Evolutionary conservation across 352 stramenopile genomes (phyloP), one percentile per base, ranked within the genome.

Genomic region (Pseudoperonospora humuli): DNA sequence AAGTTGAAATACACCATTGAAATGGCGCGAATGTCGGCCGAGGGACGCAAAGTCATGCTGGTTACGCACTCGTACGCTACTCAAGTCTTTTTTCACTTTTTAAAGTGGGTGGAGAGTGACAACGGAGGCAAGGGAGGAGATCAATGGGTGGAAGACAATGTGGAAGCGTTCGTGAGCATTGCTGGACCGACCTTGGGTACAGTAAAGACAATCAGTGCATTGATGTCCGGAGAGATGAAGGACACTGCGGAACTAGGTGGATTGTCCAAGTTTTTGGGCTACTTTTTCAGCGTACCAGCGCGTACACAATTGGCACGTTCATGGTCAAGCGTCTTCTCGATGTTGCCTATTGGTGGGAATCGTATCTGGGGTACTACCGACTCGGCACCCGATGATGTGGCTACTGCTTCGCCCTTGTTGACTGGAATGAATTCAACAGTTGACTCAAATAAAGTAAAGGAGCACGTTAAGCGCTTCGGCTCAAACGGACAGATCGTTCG

Each of bases 211-310:
- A 82, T 96, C 15, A 90, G 86, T 46, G 84, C 92, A 14, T 45
- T 98, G 21, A 67, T 97, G 32, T 97, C 87, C 2, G 95, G 95
- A 3, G 93, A 98, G 65, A 97, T 97, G 77, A 96, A 95, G 49
- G 93, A 98, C 51, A 97, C 87, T 11, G 86, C 82, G 0, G 60
- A 97, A 35, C 61, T 97, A 7, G 83, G 86, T 18, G 74, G 84
- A 5, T 54, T 97, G 4, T 91, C 78, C 35, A 81, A 81, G 34
- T 78, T 96, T 45, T 50, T 97, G 3, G 72, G 75, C 29, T 86
- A 82, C 28, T 88, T 88, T 46, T 90, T 90, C 36, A 72, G 59
- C 2, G 63, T 71, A 2, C 65, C 73, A 15, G 47, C 71, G 3
- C 71, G 78, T 9, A 76, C 75, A 7, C 47, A 62, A 21, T 49